Conservation (phyloP, 176 grass and related monocot species). For the Ensete glaucum region DNA sequence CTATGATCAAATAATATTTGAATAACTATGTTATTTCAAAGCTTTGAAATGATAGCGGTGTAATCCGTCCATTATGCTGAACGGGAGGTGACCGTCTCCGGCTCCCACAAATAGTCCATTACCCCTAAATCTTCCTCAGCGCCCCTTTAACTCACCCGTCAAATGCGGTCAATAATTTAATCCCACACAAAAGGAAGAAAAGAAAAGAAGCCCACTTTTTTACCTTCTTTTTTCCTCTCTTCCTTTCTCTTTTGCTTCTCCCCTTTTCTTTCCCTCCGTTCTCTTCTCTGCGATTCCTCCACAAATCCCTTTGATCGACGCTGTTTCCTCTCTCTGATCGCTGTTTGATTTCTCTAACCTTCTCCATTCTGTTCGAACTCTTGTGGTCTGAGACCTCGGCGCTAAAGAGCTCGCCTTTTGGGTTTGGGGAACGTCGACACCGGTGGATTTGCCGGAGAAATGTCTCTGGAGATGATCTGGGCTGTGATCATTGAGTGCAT, state of each 20-base stretch:
- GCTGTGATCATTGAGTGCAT: neutral
- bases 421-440: neutral
- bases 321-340: conserved; percentile 16
- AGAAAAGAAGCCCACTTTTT: conserved; percentile 27
- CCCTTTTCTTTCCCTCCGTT: conserved; percentile 10
- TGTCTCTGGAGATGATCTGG: neutral
- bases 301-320: conserved; percentile 29
- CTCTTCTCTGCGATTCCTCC: conserved; percentile 27
- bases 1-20: neutral
- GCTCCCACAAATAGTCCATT: neutral
- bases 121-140: neutral
- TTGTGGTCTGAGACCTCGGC: conserved; percentile 32
- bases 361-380: neutral
- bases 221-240: conserved; percentile 15
- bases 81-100: conserved; percentile 31
- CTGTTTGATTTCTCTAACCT: neutral
- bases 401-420: neutral
- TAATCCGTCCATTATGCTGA: conserved; percentile 11
- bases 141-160: neutral
- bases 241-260: conserved; percentile 29
- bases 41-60: neutral
- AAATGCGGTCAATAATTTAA: conserved; percentile 23
- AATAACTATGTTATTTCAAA: neutral
- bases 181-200: neutral
- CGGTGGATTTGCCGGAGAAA: neutral